Base-by-base conservation (phyloP, 805 yeast species). In the Kluyveromyces nonfermentans region DNA sequence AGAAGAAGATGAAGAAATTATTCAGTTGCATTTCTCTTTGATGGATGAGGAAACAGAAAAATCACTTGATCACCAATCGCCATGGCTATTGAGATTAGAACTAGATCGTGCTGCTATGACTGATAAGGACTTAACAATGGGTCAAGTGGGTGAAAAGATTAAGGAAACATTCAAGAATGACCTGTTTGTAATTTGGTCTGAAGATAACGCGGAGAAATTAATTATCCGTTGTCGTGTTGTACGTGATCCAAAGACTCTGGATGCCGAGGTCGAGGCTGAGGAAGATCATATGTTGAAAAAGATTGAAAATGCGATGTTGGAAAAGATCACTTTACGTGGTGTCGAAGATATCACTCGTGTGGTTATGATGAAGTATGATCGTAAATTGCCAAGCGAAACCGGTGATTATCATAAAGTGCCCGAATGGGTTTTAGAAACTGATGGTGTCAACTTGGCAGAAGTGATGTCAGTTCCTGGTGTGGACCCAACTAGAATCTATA, bases 381-480 rank as follows among this genome's bases (percentile, higher is more conserved):
- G 77, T 50, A 80, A 77, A 50, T 59, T 72, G 37, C 84, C 90
- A 46, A 88, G 84, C 58, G 82, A 73, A 35, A 73, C 83, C 40
- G 98, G 98, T 55, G 97, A 86, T 50, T 93, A 71, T 58, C 76
- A 78, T 48, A 93, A 88, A 69, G 82, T 82, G 50, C 89, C 86
- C 62, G 97, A 93, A 64, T 93, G 97, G 97, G 97, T 90, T 33
- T 75, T 93, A 64, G 99, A 93, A 76, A 90, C 98, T 2, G 99
- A 93, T 70, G 99, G 99, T 73, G 90, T 86, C 45, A 94, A 90
- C 60, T 74, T 93, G 54, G 82, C 96, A 2, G 96, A 88, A 56
- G 98, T 93, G 41, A 86, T 93, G 82, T 74, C 87, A 32, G 93
- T 88, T 48, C 89, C 88, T 15, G 98, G 98, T 60, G 96, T 93